Evolutionary conservation across 768 basidiomycete species (phyloP), one percentile per base, ranked within the genome.

Genomic region (Exidia glandulosa): DNA sequence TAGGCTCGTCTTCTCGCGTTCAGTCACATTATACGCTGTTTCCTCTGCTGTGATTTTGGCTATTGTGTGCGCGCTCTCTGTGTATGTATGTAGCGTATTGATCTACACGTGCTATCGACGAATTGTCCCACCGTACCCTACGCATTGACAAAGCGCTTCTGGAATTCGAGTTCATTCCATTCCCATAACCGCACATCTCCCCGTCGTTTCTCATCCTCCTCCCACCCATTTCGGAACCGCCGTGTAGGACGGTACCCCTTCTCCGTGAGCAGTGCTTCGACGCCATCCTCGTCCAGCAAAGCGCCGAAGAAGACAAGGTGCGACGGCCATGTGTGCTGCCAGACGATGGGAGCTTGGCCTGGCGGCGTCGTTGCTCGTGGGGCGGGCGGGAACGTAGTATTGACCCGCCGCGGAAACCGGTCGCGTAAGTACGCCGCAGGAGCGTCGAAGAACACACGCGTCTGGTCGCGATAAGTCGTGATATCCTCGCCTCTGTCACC

Each of bases 301-400:
- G 79, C 79, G 3, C 90, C 91, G 67, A 98, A 98, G 57, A 94
- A 74, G 2, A 92, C 81, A 16, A 98, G 66, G 70, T 93, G 83
- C 48, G 77, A 79, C 0, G 95, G 93, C 89, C 90, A 94, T 61
- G 82, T 74, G 62, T 94, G 88, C 58, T 58, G 67, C 84, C 89
- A 90, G 0, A 68, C 67, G 32, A 72, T 64, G 57, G 67, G 65
- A 3, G 60, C 57, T 0, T 60, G 63, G 10, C 57, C 61, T 33
- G 63, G 61, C 30, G 68, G 63, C 58, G 72, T 66, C 54, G 70
- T 70, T 1, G 86, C 81, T 32, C 74, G 73, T 2, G 78, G 77
- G 0, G 87, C 89, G 5, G 76, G 74, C 0, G 89, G 89, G 66
- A 90, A 94, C 0, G 71, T 60, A 0, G 77, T 66, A 66, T 92